Percentiles rank a stretch among this genome's conserved stretches.
These are phyloP conservation scores for Polyporus arcularius DNA, from an alignment of 768 basidiomycete species.

Conservation along the genomic window DNA sequence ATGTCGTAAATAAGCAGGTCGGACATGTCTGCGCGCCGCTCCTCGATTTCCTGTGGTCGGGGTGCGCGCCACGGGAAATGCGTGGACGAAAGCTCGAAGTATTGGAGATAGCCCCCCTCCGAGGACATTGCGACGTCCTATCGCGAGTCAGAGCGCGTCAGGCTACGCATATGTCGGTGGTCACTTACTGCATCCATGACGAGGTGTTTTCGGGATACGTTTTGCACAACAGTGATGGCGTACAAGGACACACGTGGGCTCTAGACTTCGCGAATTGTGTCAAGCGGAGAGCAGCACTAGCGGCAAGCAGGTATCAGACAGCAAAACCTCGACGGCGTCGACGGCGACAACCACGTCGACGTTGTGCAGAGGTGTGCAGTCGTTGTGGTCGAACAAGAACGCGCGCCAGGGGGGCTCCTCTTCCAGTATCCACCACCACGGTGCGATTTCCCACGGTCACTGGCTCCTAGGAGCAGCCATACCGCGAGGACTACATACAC, in stretches of 20 bases:
- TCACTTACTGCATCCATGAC: conserved; percentile 8
- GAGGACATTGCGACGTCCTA: conserved; percentile 12
- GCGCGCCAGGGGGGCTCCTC: too few species aligned
- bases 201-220: neutral
- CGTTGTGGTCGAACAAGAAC: too few species aligned
- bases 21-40: conserved; percentile 59
- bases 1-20: conserved; percentile 75
- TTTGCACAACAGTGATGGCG: neutral
- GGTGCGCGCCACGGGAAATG: conserved; percentile 62
- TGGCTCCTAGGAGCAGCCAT: too few species aligned
- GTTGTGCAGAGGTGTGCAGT: too few species aligned
- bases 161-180: neutral
- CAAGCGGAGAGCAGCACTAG: too few species aligned
- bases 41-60: conserved; percentile 57
- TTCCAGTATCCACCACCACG: too few species aligned
- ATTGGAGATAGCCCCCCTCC: conserved; percentile 8
- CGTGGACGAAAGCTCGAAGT: conserved; percentile 53
- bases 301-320: too few species aligned
- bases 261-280: neutral
- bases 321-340: too few species aligned
- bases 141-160: neutral
- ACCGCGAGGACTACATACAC: too few species aligned
- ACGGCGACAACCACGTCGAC: too few species aligned
- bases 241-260: neutral
- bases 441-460: too few species aligned